phyloP scores from a whole-genome alignment of 2,329 filamentous ascomycete genomes.

The Aspergillus chevalieri region DNA sequence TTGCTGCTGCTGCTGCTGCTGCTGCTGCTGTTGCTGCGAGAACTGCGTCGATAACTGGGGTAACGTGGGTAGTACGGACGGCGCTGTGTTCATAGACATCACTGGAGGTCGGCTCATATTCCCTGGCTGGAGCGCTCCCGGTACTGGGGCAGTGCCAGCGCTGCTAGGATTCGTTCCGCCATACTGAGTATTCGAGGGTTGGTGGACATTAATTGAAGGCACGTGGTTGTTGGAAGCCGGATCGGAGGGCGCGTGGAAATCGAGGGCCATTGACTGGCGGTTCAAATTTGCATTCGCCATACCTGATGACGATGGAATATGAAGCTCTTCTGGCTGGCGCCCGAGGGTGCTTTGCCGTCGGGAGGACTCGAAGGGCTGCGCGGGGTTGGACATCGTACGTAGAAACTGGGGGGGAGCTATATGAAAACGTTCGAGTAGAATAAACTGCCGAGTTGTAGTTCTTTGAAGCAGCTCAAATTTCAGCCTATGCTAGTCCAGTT shows the following conservation, averaged over 20 bases:
- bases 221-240: conserved; percentile 44
- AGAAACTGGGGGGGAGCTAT: conserved; percentile 21
- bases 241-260: conserved; percentile 44
- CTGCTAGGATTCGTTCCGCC: conserved; percentile 32
- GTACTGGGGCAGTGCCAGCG: conserved; percentile 39
- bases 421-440: conserved; percentile 21
- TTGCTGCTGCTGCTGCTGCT: conserved; percentile 7
- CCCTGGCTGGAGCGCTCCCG: conserved; percentile 56
- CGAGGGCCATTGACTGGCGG: conserved; percentile 38
- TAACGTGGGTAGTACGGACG: conserved; percentile 52
- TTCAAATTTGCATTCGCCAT: conserved; percentile 33
- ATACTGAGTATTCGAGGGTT: conserved; percentile 49
- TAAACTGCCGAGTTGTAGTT: not conserved
- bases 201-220: conserved; percentile 56
- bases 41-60: conserved; percentile 42
- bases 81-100: conserved; percentile 52
- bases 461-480: not conserved
- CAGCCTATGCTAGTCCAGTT: not conserved
- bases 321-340: conserved; percentile 52
- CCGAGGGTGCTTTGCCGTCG: conserved; percentile 43
- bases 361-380: conserved; percentile 46
- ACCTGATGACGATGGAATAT: conserved; percentile 42
- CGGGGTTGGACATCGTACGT: conserved; percentile 38
- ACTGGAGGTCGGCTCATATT: conserved; percentile 47
- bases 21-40: conserved; percentile 35